A percentile compares a stretch with the other conserved stretches of the same genome.
Evolutionary conservation across 148 eudicot genomes (phyloP).

Genomic region (Rhododendron ferrugineum): DNA sequence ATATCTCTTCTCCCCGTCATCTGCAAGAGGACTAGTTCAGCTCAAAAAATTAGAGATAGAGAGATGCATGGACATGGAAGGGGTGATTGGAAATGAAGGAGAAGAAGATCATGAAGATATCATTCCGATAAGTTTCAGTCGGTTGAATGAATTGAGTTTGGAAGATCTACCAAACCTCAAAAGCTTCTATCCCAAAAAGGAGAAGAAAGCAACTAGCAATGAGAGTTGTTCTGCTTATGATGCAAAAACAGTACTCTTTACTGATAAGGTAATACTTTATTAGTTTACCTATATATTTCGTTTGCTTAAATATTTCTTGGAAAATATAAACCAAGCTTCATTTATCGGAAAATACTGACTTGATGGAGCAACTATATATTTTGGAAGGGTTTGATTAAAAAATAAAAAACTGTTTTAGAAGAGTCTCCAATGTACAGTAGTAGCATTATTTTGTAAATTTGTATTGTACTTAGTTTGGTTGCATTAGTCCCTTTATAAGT

Average conservation of each 20-base stretch:
- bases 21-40: not conserved
- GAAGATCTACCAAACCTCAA: not conserved
- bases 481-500: too few species aligned
- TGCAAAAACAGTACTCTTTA: not conserved
- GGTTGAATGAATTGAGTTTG: accelerated
- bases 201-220: not conserved
- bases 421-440: not conserved
- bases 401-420: too few species aligned
- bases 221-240: not conserved
- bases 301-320: too few species aligned
- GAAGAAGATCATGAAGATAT: not conserved
- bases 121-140: not conserved
- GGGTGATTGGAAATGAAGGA: not conserved
- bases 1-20: not conserved
- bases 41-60: not conserved
- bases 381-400: too few species aligned
- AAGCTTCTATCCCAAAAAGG: not conserved
- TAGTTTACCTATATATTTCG: not conserved
- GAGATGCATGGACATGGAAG: not conserved
- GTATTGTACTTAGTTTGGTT: too few species aligned
- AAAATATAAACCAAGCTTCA: too few species aligned
- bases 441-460: too few species aligned
- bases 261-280: not conserved
- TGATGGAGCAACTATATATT: not conserved
- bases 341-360: not conserved